Conservation (phyloP, 495 filamentous ascomycete genomes). For the Lindgomyces ingoldianus region DNA sequence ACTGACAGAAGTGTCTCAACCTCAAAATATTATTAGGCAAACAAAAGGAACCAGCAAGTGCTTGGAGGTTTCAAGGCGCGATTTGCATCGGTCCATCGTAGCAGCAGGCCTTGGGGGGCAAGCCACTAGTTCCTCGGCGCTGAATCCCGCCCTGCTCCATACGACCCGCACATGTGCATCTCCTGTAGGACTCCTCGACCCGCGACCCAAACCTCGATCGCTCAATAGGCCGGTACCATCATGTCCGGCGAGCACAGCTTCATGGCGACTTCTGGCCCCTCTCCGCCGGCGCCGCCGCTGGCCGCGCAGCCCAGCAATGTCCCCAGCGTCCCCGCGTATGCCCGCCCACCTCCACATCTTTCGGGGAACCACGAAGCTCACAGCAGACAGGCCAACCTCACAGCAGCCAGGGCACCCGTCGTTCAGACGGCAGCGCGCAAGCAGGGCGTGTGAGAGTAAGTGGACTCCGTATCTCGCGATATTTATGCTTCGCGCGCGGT, state of each 20-base stretch:
- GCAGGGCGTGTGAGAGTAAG: conserved; percentile 38
- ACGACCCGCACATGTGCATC: background rate
- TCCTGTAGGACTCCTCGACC: background rate
- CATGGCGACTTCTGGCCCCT: conserved; percentile 33
- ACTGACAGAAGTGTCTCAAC: no score
- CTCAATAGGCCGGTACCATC: conserved; percentile 7
- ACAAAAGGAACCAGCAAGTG: conserved; percentile 9
- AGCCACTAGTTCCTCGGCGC: conserved; percentile 18
- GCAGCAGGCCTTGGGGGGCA: background rate
- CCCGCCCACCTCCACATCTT: conserved; percentile 3
- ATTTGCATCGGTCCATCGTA: background rate
- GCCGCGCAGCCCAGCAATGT: conserved; percentile 28
- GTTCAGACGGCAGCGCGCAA: conserved; percentile 36
- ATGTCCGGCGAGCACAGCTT: conserved; percentile 39
- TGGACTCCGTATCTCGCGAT: background rate
- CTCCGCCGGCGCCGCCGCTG: conserved; percentile 18
- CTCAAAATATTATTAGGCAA: no score
- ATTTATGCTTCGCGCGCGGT: background rate
- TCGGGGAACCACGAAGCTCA: conserved; percentile 8
- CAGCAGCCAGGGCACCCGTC: conserved; percentile 30
- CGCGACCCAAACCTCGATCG: background rate
- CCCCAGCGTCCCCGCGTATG: conserved; percentile 32
- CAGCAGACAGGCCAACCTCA: conserved; percentile 11
- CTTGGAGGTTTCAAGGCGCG: conserved; percentile 2
- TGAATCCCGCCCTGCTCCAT: background rate